These are phyloP conservation scores for Centrapalus pauciflorus DNA, from an alignment of 129 eudicot genomes.

Conservation along the genomic window DNA sequence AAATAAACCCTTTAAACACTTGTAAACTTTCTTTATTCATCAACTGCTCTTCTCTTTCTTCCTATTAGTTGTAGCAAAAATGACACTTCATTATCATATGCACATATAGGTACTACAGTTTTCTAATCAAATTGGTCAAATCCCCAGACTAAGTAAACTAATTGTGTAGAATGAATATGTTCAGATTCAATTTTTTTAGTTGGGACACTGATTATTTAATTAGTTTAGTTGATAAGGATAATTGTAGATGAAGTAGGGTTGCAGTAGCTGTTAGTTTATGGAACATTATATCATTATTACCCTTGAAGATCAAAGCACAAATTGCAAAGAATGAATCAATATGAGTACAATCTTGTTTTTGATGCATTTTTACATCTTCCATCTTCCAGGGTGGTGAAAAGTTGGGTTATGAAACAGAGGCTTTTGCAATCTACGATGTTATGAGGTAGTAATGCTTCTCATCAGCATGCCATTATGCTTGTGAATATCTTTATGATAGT, in stretches of 20 bases:
- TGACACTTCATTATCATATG: too few relatives aligned
- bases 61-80: not conserved
- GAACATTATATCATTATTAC: not conserved
- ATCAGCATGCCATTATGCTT: not conserved
- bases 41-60: not conserved
- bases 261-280: not conserved
- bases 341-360: not conserved
- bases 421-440: conserved; percentile 76
- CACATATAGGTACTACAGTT: not conserved
- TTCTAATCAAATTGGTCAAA: not conserved
- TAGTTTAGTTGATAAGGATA: not conserved
- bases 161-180: not conserved
- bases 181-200: not conserved
- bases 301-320: not conserved
- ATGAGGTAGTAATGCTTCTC: conserved; percentile 52
- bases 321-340: not conserved
- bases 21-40: too few relatives aligned
- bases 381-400: conserved; percentile 62
- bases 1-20: too few relatives aligned
- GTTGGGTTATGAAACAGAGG: conserved; percentile 87
- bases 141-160: not conserved
- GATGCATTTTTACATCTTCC: conserved; percentile 15
- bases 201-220: not conserved
- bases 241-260: not conserved
- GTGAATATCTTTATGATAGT: not conserved